phyloP scores from a whole-genome alignment of 2,329 filamentous ascomycete species.

The Pseudogymnoascus sp. region DNA sequence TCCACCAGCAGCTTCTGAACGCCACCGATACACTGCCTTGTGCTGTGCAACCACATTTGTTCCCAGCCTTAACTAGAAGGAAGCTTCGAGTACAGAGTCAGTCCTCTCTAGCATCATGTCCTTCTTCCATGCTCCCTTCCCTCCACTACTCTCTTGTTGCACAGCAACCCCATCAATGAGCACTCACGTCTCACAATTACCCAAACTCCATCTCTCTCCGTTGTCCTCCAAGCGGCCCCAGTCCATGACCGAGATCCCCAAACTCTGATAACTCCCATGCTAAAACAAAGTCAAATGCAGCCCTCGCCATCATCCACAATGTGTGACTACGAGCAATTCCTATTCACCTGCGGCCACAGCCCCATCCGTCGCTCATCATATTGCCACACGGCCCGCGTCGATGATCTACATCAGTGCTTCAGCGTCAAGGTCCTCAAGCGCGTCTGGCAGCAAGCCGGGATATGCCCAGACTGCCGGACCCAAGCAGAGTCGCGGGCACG shows the following conservation, averaged over 20 bases:
- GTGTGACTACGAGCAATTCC: conserved; percentile 66
- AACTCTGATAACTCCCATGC: not conserved
- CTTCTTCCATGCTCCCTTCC: not conserved
- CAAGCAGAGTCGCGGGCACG: not conserved
- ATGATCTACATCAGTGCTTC: conserved; percentile 62
- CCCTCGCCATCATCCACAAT: conserved; percentile 34
- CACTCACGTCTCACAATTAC: not conserved
- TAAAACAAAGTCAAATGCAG: not conserved
- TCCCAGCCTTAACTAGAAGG: not conserved
- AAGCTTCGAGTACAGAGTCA: conserved; percentile 1
- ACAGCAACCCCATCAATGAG: not conserved
- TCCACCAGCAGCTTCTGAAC: not conserved
- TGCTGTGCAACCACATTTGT: not conserved
- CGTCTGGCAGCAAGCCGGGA: conserved; percentile 48
- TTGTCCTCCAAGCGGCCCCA: not conserved
- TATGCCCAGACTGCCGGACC: conserved; percentile 43
- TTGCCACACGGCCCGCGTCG: conserved; percentile 70
- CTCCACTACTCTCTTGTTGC: not conserved
- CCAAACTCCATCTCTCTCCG: not conserved
- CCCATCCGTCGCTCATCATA: conserved; percentile 55
- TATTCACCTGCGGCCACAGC: conserved; percentile 59
- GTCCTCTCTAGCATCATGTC: not conserved
- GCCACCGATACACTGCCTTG: not conserved
- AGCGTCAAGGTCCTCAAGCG: conserved; percentile 58
- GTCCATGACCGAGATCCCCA: not conserved